Conservation (phyloP, 2,329 filamentous ascomycete species). For the Xylariaceae sp. region DNA sequence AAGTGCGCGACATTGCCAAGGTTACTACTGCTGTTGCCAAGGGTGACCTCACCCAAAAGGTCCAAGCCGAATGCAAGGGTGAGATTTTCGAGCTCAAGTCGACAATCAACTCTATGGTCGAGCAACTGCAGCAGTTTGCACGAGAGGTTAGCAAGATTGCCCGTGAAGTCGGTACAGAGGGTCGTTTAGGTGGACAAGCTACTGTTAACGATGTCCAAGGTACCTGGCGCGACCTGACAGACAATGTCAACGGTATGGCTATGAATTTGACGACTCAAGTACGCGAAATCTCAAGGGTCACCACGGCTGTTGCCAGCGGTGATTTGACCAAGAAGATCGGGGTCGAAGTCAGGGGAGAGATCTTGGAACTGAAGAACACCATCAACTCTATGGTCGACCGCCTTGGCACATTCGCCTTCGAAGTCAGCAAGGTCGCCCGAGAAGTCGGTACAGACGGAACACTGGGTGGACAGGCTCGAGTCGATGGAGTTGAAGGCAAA, state of each 20-base stretch:
- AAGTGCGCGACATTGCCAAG: conserved; percentile 91
- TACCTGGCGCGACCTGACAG: conserved; percentile 93
- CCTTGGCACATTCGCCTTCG: conserved; percentile 89
- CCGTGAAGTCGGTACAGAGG: conserved; percentile 93
- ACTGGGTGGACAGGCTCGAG: conserved; percentile 85
- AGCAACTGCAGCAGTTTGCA: conserved; percentile 93
- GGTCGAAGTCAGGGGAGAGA: conserved; percentile 89
- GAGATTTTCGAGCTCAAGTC: conserved; percentile 94
- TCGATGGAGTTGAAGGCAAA: conserved; percentile 93
- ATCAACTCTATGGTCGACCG: conserved; percentile 99
- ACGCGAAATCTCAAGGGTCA: conserved; percentile 94
- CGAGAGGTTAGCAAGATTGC: conserved; percentile 96
- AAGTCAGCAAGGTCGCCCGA: conserved; percentile 90
- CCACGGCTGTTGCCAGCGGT: conserved; percentile 87
- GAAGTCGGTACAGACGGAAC: conserved; percentile 96
- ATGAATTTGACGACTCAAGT: conserved; percentile 98
- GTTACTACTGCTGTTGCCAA: conserved; percentile 67
- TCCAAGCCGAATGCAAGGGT: conserved; percentile 85
- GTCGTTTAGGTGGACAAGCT: conserved; percentile 87
- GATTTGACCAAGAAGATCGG: conserved; percentile 95
- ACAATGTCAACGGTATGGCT: conserved; percentile 97
- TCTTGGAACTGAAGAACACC: conserved; percentile 89
- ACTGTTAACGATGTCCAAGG: conserved; percentile 94
- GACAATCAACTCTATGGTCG: conserved; percentile 99
- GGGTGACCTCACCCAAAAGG: conserved; percentile 94